Evolutionary conservation across 208 protist genomes (phyloP).

Genomic region (Crithidia thermophila): DNA sequence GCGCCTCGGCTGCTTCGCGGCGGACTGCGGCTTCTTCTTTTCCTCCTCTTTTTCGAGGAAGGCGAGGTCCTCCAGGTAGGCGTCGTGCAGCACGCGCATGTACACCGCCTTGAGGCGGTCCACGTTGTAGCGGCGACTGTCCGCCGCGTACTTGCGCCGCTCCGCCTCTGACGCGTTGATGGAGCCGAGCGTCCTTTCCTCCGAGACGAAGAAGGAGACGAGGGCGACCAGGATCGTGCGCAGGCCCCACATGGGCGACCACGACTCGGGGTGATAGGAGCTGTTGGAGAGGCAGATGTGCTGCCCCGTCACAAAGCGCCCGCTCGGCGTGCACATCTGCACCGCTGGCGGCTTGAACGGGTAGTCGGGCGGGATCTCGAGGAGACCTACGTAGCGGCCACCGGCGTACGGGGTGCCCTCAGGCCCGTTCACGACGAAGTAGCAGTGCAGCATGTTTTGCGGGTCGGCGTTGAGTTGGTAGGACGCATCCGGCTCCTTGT

Average conservation of each 20-base stretch:
- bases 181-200: constrained; percentile 50
- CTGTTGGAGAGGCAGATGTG: constrained; percentile 86
- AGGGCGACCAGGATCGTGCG: constrained; percentile 83
- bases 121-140: constrained; percentile 65
- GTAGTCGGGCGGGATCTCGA: constrained; percentile 96
- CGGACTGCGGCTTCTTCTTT: no score
- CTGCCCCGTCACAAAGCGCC: constrained; percentile 67
- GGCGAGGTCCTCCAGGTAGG: constrained; percentile 41
- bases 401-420: constrained; percentile 54
- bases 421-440: constrained; percentile 47
- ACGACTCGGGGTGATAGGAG: constrained; percentile 88
- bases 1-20: not conserved
- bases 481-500: constrained; percentile 27
- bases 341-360: constrained; percentile 96
- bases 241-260: constrained; percentile 89
- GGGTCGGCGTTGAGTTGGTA: constrained; percentile 51
- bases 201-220: constrained; percentile 78
- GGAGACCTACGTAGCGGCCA: constrained; percentile 96
- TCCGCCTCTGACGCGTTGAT: constrained; percentile 32
- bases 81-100: constrained; percentile 46
- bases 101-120: constrained; percentile 38
- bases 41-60: constrained; percentile 13
- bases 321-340: constrained; percentile 85
- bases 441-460: constrained; percentile 96
- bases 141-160: constrained; percentile 44